These are phyloP conservation scores for Amaranthus cruentus DNA, from an alignment of 148 eudicot species.

Conservation along the genomic window DNA sequence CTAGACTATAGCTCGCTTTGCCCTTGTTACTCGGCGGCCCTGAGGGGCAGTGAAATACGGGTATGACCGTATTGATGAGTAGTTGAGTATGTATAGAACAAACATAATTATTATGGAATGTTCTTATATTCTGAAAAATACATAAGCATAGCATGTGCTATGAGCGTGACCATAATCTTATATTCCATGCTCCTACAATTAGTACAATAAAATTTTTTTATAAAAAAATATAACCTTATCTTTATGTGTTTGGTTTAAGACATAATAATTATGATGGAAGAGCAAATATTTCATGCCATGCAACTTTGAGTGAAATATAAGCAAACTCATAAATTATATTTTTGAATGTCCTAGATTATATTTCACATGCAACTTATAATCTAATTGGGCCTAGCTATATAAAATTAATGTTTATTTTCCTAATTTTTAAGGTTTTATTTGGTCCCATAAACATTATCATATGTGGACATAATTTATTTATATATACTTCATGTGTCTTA, in stretches of 20 bases:
- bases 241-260: background rate
- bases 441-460: no score
- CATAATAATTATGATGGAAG: conserved; percentile 33
- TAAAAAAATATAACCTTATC: conserved; percentile 6
- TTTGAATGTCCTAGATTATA: conserved; percentile 5
- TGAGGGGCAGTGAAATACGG: no score
- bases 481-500: no score
- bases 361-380: background rate
- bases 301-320: conserved; percentile 39
- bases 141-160: conserved; percentile 3
- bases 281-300: conserved; percentile 24
- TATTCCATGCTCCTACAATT: conserved; percentile 4
- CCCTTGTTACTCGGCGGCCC: no score
- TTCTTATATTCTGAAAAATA: background rate
- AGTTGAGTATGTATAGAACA: no score
- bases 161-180: conserved; percentile 14
- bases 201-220: background rate
- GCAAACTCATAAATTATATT: conserved; percentile 2
- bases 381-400: background rate
- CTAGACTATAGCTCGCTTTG: no score
- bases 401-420: background rate
- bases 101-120: conserved; percentile 22
- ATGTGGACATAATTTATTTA: no score
- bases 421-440: background rate
- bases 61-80: no score